phyloP scores from a whole-genome alignment of 2,329 filamentous ascomycete genomes.

The Juglanconis oblonga region DNA sequence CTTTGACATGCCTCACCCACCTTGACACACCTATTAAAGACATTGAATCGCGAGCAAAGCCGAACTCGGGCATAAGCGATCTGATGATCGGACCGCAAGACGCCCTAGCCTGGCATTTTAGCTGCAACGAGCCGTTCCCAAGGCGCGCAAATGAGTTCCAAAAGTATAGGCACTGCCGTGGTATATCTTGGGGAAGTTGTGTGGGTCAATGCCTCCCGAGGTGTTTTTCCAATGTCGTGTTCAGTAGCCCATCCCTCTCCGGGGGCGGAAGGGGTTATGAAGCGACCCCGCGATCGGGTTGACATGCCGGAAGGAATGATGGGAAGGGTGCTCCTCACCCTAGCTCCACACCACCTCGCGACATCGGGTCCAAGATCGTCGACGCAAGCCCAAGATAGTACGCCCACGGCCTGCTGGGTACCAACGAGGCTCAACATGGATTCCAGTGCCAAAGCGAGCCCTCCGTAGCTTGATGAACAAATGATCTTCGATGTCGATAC shows the following conservation, averaged over 20 bases:
- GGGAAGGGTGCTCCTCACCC: neutral
- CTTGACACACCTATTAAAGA: too few species aligned
- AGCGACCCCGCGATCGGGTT: neutral
- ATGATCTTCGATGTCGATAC: too few species aligned
- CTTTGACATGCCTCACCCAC: too few species aligned
- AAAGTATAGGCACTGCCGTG: neutral
- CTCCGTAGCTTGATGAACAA: neutral
- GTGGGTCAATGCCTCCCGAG: neutral
- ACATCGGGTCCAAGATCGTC: neutral
- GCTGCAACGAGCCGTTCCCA: neutral
- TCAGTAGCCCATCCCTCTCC: neutral
- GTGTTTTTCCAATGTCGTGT: neutral
- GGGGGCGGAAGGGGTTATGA: neutral
- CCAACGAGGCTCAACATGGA: neutral
- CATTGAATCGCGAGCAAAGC: neutral
- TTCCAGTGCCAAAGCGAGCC: neutral
- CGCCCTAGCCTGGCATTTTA: constrained; percentile 3
- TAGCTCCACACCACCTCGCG: neutral
- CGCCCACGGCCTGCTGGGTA: neutral
- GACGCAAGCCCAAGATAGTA: neutral
- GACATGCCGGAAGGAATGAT: neutral
- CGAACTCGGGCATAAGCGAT: constrained; percentile 8
- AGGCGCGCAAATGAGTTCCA: constrained; percentile 1
- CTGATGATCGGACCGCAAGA: neutral
- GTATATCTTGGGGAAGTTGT: neutral